Percentiles rank a stretch among this genome's conserved stretches.
These are phyloP conservation scores for Penicillium paneum DNA, from an alignment of 2,329 filamentous ascomycete genomes.

Conservation along the genomic window DNA sequence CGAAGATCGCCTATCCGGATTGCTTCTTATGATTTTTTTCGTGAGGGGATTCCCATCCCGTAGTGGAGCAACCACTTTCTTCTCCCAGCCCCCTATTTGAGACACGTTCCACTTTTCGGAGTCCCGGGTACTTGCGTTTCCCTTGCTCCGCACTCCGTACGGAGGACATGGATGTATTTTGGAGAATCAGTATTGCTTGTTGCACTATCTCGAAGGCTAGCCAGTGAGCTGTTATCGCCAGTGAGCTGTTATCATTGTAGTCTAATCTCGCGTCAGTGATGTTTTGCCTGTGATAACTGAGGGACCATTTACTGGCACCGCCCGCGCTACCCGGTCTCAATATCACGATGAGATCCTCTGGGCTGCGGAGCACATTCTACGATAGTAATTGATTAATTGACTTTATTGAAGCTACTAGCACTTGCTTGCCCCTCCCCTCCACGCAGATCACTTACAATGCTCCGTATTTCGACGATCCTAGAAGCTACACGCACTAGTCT, in stretches of 20 bases:
- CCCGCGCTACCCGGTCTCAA: not conserved
- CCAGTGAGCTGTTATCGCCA: not conserved
- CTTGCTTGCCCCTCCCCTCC: not conserved
- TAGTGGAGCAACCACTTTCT: not conserved
- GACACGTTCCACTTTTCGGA: not conserved
- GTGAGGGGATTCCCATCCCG: not conserved
- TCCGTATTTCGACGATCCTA: not conserved
- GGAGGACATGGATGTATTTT: not conserved
- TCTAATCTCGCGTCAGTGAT: not conserved
- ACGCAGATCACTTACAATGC: not conserved
- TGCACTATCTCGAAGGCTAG: not conserved
- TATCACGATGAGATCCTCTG: not conserved
- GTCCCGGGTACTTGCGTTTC: not conserved
- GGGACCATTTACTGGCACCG: not conserved
- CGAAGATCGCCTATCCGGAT: not conserved
- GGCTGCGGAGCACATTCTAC: not conserved
- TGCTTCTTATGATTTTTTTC: not conserved
- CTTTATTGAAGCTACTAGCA: not conserved
- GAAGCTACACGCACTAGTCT: not conserved
- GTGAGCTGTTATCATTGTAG: not conserved
- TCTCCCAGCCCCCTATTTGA: not conserved
- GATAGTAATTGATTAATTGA: not conserved
- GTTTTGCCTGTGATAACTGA: not conserved
- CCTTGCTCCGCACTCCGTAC: not conserved
- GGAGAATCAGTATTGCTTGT: not conserved